Base-by-base conservation (phyloP, 208 protist species). In the Acanthamoeba royreba region DNA sequence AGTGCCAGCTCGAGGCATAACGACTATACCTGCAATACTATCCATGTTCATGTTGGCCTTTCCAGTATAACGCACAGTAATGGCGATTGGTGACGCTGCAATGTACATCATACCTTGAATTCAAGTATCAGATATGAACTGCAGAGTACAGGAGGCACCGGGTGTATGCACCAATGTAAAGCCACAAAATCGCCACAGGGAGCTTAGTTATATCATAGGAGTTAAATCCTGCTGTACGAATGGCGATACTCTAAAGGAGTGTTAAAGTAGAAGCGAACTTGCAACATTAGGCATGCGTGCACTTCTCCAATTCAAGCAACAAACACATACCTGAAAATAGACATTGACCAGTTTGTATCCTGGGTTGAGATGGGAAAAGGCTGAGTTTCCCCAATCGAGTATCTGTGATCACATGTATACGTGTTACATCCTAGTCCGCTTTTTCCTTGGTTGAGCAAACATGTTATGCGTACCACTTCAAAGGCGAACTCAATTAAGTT, bases 21-120 rank as follows among this genome's bases (percentile, higher is more conserved):
- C 17, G 11, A 81, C n/a, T 1, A 42, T 8, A 42, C 69, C 69
- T 35, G 49, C 83, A 8, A 69, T 63, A 17, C 40, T 43, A 22
- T 90, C 52, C 3, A 11, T 40, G 52, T 42, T 90, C 9, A 9
- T 1, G 28, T 53, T 3, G 52, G 33, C 31, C 31, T 53, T 19
- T 15, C 19, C 79, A 42, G 88, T 81, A 19, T 92, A 81, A 33
- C 88, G 53, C 58, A 92, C 22, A 0, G 88, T 81, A 42, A 92
- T 58, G 88, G 31, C 46, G 0, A 79, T 45, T 1, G 88, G 88
- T 17, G 63, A 61, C 3, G 88, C 88, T 17, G 88, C 17, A 28
- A 92, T 81, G 61, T 92, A 92, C 88, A 92, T 92, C 88, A 92
- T 81, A 8, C 58, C 86, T 66, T 5, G 22, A 7, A 25, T 25